Base-by-base conservation (phyloP, 2,329 filamentous ascomycete genomes). In the Talaromyces sp. region DNA sequence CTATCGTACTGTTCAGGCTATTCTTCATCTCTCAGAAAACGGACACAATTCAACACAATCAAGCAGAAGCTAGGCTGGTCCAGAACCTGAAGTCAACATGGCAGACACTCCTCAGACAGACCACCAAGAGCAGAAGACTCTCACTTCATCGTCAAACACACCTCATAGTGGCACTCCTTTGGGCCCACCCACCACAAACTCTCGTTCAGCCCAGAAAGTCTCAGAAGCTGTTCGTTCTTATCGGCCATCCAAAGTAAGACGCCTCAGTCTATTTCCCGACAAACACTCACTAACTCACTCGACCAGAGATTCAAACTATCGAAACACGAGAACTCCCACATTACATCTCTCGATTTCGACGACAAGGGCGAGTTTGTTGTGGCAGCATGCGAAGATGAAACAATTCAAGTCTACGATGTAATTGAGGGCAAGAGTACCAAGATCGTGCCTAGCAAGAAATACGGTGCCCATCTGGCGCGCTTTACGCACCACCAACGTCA, bases 331-430 rank as follows among this genome's bases (percentile, higher is more conserved):
- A 68, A 67, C 62, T 72, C 70, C 3, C 84, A 88, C 69, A 87
- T 97, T 66, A 90, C 95, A 9, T 98, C 94, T 1, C 87, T 99
- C 71, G 94, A 99, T 81, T 99, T 97, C 75, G 93, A 98, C 77
- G 93, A 98, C 80, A 90, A 91, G 50, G 95, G 95, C 76, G 93
- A 97, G 77, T 90, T 94, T 59, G 86, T 96, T 66, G 92, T 99
- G 78, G 91, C 93, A 0, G 92, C 93, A 6, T 91, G 93, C 70
- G 93, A 92, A 80, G 95, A 99, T 77, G 93, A 97, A 76, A 96
- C 92, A 3, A 91, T 99, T 68, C 93, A 98, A 74, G 89, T 99
- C 37, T 99, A 96, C 81, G 96, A 95, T 72, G 90, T 96, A 68
- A 91, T 90, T 72, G 93, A 97, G 69, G 95, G 95, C 4, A 90